A percentile compares a stretch with the other conserved stretches of the same genome.
These are phyloP conservation scores for Geosmithia flava DNA, from an alignment of 2,329 filamentous ascomycete genomes.

Conservation along the genomic window DNA sequence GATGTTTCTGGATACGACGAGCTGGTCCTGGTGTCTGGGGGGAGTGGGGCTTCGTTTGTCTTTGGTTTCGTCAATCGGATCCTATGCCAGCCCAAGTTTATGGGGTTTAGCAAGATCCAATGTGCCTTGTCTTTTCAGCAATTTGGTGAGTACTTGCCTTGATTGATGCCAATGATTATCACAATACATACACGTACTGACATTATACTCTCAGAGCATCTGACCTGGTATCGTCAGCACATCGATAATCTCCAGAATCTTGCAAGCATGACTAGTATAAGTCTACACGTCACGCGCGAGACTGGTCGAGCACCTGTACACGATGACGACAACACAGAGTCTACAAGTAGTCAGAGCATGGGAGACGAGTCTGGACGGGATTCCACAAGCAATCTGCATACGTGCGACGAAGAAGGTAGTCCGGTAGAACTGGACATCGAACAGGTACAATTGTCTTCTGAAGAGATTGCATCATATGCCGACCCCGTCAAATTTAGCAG, in stretches of 20 bases:
- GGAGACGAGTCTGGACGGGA: background rate
- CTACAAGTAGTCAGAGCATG: background rate
- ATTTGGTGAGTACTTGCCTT: background rate
- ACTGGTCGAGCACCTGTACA: background rate
- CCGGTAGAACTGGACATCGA: background rate
- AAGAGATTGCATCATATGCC: background rate
- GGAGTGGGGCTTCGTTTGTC: slow-evolving; percentile 11
- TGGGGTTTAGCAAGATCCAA: background rate
- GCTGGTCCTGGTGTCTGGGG: slow-evolving; percentile 10
- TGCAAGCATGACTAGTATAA: background rate
- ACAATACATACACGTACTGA: background rate
- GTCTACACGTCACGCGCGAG: background rate
- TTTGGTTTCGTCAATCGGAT: slow-evolving; percentile 6
- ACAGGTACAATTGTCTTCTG: background rate
- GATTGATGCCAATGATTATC: background rate
- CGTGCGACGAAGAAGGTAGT: background rate
- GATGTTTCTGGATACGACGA: slow-evolving; percentile 20
- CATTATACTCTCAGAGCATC: background rate
- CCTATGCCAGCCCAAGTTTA: background rate
- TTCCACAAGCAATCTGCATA: background rate
- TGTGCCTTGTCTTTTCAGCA: background rate
- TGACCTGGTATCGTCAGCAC: background rate
- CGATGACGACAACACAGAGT: background rate
- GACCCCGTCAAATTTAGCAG: background rate
- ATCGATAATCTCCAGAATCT: slow-evolving; percentile 1